These are phyloP conservation scores for Melaleuca alternifolia DNA, from an alignment of 345 rosid species.

Conservation along the genomic window DNA sequence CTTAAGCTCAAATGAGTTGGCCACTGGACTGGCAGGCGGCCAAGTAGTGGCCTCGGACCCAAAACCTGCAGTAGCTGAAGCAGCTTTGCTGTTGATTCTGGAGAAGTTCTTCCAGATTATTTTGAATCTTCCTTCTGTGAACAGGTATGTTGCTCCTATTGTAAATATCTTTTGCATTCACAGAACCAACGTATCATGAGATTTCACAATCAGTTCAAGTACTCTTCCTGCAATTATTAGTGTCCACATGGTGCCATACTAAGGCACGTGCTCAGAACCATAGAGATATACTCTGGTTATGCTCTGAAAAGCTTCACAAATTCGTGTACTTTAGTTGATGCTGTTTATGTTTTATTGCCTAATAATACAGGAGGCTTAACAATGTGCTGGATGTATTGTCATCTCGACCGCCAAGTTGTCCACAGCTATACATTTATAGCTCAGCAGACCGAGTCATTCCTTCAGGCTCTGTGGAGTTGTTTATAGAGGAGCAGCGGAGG, in stretches of 20 bases:
- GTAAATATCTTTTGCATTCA: not conserved
- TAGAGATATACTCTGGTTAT: not conserved
- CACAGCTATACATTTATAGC: slow-evolving; percentile 94
- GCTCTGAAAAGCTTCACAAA: not conserved
- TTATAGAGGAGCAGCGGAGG: slow-evolving; percentile 68
- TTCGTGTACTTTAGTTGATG: not conserved
- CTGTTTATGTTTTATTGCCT: not conserved
- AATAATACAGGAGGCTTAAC: slow-evolving; percentile 63
- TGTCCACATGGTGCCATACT: not conserved
- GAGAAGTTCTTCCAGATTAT: slow-evolving; percentile 72
- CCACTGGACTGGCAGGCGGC: not conserved
- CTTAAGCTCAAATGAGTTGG: slow-evolving; percentile 9
- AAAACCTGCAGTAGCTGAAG: slow-evolving; percentile 68
- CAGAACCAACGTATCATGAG: not conserved
- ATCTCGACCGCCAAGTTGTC: slow-evolving; percentile 76
- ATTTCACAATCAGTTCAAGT: not conserved
- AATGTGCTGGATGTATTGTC: slow-evolving; percentile 56
- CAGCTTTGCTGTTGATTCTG: slow-evolving; percentile 69
- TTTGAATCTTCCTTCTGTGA: slow-evolving; percentile 73
- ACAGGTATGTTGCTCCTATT: slow-evolving; percentile 33
- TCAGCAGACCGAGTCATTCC: slow-evolving; percentile 95
- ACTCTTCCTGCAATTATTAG: not conserved
- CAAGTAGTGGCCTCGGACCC: slow-evolving; percentile 20
- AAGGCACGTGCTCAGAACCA: not conserved
- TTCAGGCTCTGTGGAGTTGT: slow-evolving; percentile 63